phyloP scores from a whole-genome alignment of 306 rosid genomes.

The Pyrus betulifolia region DNA sequence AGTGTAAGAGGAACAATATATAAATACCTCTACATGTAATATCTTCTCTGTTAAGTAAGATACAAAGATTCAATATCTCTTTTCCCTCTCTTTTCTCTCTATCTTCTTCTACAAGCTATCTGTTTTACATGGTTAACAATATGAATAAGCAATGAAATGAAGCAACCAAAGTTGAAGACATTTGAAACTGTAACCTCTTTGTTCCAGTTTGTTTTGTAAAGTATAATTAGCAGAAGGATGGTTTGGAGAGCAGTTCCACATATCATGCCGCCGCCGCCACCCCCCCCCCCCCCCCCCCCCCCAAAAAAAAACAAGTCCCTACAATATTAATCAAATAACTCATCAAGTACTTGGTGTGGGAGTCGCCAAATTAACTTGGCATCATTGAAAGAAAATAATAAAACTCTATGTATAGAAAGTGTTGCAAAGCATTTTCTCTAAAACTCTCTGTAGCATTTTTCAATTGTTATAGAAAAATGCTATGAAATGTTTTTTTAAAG shows the following conservation, averaged over 20 bases:
- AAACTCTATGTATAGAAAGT: not conserved
- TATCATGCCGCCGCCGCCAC: constrained; percentile 17
- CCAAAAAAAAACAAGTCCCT: constrained; percentile 24
- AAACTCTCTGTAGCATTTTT: too few relatives aligned
- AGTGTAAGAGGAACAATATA: too few relatives aligned
- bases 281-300: not conserved
- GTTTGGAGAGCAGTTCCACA: constrained; percentile 38
- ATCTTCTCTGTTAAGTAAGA: too few relatives aligned
- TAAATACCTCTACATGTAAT: too few relatives aligned
- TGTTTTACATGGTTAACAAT: too few relatives aligned
- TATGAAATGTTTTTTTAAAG: too few relatives aligned
- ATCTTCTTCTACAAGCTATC: too few relatives aligned
- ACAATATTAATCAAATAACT: not conserved
- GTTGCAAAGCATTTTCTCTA: not conserved
- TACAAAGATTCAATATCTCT: too few relatives aligned
- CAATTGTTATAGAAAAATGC: too few relatives aligned
- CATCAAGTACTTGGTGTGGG: not conserved
- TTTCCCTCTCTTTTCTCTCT: too few relatives aligned
- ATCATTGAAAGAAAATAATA: too few relatives aligned
- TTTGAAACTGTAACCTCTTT: constrained; percentile 28
- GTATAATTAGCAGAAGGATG: constrained; percentile 15
- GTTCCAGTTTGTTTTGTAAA: constrained; percentile 44
- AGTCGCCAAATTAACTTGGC: not conserved
- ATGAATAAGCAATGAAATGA: not conserved
- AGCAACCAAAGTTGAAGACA: not conserved